phyloP scores from a whole-genome alignment of 176 grass and related monocot genomes.

The Rhynchospora breviuscula region DNA sequence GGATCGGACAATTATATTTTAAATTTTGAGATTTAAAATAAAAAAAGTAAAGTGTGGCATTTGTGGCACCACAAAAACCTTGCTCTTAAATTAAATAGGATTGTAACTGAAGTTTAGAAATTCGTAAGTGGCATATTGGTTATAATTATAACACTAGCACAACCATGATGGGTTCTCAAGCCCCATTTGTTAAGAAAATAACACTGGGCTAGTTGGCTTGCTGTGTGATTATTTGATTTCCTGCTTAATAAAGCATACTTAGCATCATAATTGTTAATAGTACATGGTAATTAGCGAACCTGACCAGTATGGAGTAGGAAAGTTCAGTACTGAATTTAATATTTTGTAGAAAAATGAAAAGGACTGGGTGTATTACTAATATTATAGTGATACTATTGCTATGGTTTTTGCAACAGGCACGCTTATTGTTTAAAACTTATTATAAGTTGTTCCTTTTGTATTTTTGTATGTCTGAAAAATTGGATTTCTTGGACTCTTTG shows the following conservation, averaged over 20 bases:
- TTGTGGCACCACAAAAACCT: too few species aligned
- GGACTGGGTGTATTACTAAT: not conserved
- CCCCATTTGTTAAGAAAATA: not conserved
- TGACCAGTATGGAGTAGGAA: not conserved
- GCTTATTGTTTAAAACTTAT: not conserved
- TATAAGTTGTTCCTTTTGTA: not conserved
- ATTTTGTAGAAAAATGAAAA: not conserved
- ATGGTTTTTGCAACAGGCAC: not conserved
- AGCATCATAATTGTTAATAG: not conserved
- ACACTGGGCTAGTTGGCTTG: not conserved
- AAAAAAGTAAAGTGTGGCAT: too few species aligned
- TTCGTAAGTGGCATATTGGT: not conserved
- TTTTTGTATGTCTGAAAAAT: not conserved
- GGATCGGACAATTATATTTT: too few species aligned
- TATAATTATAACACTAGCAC: not conserved
- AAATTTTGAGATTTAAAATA: too few species aligned
- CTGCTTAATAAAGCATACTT: not conserved
- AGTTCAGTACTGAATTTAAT: not conserved
- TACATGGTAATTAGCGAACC: not conserved
- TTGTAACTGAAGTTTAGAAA: not conserved
- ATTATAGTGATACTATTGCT: not conserved
- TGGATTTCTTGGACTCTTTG: not conserved
- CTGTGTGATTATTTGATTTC: not conserved
- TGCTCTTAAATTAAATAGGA: too few species aligned
- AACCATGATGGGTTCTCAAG: not conserved